Percentiles rank a stretch among this genome's conserved stretches.
phyloP scores from a whole-genome alignment of 257 asterid species.

The Cinchona pubescens region DNA sequence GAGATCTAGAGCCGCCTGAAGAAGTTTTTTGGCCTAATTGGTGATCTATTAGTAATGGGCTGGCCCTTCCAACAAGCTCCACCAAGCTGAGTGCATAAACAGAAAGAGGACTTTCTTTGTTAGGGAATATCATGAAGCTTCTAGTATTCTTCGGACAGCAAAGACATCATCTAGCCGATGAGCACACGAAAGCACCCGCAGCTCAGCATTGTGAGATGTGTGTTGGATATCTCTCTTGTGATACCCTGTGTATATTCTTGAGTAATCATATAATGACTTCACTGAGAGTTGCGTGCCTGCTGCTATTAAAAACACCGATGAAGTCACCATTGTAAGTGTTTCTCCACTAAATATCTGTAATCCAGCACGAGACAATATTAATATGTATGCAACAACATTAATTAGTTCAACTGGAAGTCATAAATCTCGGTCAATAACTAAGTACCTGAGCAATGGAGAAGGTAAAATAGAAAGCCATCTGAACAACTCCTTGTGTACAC shows the following conservation, averaged over 20 bases:
- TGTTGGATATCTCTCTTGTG: constrained; percentile 41
- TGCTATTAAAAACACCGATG: constrained; percentile 26
- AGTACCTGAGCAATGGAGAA: constrained; percentile 26
- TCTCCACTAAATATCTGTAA: constrained; percentile 20
- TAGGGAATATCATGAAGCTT: constrained; percentile 32
- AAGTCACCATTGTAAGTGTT: constrained; percentile 26
- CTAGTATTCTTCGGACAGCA: constrained; percentile 30
- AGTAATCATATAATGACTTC: constrained; percentile 27
- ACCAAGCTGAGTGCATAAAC: constrained; percentile 29
- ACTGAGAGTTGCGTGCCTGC: constrained; percentile 23
- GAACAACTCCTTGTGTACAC: constrained; percentile 78
- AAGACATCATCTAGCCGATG: constrained; percentile 32
- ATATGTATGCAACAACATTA: too few relatives aligned
- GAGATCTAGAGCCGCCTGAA: constrained; percentile 23
- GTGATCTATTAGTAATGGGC: constrained; percentile 37
- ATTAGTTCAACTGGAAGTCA: background rate
- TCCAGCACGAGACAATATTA: constrained; percentile 1
- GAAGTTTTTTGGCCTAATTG: constrained; percentile 31
- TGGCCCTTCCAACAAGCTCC: constrained; percentile 43
- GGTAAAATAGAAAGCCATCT: constrained; percentile 61
- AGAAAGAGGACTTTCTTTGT: constrained; percentile 35
- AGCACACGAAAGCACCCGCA: constrained; percentile 31
- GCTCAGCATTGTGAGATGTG: constrained; percentile 25
- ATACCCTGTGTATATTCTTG: constrained; percentile 36
- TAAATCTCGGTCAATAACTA: background rate